These are phyloP conservation scores for Phytopythium helicoides DNA, from an alignment of 352 stramenopile species.

Conservation along the genomic window DNA sequence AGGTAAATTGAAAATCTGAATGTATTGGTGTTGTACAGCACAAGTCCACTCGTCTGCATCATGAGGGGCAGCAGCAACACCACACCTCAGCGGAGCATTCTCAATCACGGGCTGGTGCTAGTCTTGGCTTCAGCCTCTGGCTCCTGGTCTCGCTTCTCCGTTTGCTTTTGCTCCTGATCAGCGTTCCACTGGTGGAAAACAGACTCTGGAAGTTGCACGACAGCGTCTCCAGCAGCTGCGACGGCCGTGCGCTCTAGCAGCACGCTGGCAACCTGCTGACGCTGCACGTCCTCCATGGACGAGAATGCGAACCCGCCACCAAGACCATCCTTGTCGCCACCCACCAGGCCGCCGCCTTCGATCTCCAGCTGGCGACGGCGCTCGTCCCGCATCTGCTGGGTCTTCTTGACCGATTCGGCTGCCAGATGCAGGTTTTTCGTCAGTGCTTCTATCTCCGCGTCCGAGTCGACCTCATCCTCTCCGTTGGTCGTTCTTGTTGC, in stretches of 20 bases:
- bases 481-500: slow-evolving; percentile 34
- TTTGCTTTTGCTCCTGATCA: slow-evolving; percentile 14
- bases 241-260: slow-evolving; percentile 66
- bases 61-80: no score
- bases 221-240: slow-evolving; percentile 67
- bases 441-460: slow-evolving; percentile 52
- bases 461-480: slow-evolving; percentile 31
- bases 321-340: slow-evolving; percentile 2
- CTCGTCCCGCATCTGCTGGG: slow-evolving; percentile 46
- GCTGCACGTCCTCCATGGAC: slow-evolving; percentile 71
- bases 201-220: slow-evolving; percentile 67
- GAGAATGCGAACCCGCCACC: slow-evolving; percentile 41
- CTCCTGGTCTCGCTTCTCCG: slow-evolving; percentile 15
- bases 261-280: slow-evolving; percentile 59
- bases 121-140: slow-evolving; percentile 8
- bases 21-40: no score
- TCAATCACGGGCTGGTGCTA: neutral
- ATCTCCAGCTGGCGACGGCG: slow-evolving; percentile 19
- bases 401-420: slow-evolving; percentile 55
- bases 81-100: no score
- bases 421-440: slow-evolving; percentile 66
- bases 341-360: slow-evolving; percentile 18
- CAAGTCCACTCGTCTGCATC: no score
- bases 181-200: slow-evolving; percentile 64
- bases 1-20: no score